Evolutionary conservation across 352 stramenopile species (phyloP).

Genomic region (Globisporangium heterothallicum): DNA sequence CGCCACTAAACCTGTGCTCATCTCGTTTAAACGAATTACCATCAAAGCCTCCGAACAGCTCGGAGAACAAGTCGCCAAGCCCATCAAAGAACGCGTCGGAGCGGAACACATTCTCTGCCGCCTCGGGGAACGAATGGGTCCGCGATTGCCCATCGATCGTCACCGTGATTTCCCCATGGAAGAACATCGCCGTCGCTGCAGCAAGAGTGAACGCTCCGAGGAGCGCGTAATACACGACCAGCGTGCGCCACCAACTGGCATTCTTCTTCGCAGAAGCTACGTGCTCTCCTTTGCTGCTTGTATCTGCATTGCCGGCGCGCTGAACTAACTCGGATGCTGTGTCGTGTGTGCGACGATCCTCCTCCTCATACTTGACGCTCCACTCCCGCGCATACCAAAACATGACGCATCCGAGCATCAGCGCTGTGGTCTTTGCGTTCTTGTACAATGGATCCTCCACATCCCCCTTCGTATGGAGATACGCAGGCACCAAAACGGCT

Average conservation of each 20-base stretch:
- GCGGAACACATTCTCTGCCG: conserved; percentile 2
- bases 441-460: not conserved
- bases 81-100: conserved; percentile 4
- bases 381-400: conserved; percentile 6
- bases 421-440: not conserved
- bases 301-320: not conserved
- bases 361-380: not conserved
- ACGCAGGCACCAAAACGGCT: not conserved
- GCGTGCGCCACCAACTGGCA: conserved; percentile 6
- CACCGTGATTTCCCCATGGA: conserved; percentile 8
- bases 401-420: conserved; percentile 1
- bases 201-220: conserved; percentile 3
- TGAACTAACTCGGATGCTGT: not conserved
- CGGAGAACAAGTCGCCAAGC: conserved; percentile 3
- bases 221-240: conserved; percentile 2
- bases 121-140: conserved; percentile 4
- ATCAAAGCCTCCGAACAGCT: conserved; percentile 1
- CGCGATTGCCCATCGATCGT: not conserved
- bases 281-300: not conserved
- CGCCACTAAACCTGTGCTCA: too few species aligned
- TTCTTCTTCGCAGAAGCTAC: not conserved
- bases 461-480: not conserved
- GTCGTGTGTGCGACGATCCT: not conserved
- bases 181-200: not conserved
- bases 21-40: too few species aligned